Conservation (phyloP, 2,329 filamentous ascomycete genomes). For the Aspergillus aculeatus region DNA sequence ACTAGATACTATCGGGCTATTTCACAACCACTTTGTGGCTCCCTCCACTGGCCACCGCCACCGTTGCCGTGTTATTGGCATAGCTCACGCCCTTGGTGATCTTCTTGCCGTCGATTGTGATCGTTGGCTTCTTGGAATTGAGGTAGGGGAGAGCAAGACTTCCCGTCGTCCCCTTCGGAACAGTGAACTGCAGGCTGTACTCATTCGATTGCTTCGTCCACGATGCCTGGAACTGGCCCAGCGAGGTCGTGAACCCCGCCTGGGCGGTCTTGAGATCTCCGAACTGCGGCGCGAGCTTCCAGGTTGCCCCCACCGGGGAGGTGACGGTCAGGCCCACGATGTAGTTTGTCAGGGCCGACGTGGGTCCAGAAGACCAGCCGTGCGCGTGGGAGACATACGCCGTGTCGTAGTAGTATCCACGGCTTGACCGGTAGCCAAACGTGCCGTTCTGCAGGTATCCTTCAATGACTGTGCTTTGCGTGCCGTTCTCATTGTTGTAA, state of each 20-base stretch:
- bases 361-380: conserved; percentile 46
- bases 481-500: conserved; percentile 57
- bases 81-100: conserved; percentile 21
- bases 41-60: conserved; percentile 23
- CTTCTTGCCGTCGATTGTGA: conserved; percentile 24
- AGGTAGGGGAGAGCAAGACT: conserved; percentile 26
- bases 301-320: conserved; percentile 40
- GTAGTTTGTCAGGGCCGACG: conserved; percentile 45
- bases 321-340: conserved; percentile 46
- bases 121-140: conserved; percentile 22
- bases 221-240: conserved; percentile 34
- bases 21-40: conserved; percentile 23
- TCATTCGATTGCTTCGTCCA: conserved; percentile 18
- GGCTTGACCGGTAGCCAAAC: conserved; percentile 56
- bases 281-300: conserved; percentile 47
- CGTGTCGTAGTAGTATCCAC: conserved; percentile 53
- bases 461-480: conserved; percentile 59
- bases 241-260: conserved; percentile 47
- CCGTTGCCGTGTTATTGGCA: conserved; percentile 19
- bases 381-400: conserved; percentile 46
- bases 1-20: background rate
- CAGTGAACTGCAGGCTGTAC: conserved; percentile 25
- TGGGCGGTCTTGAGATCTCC: conserved; percentile 45
- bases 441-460: conserved; percentile 57
- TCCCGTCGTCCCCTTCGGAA: conserved; percentile 23